Base-by-base conservation (phyloP, 306 rosid genomes). In the Abrus precatorius region DNA sequence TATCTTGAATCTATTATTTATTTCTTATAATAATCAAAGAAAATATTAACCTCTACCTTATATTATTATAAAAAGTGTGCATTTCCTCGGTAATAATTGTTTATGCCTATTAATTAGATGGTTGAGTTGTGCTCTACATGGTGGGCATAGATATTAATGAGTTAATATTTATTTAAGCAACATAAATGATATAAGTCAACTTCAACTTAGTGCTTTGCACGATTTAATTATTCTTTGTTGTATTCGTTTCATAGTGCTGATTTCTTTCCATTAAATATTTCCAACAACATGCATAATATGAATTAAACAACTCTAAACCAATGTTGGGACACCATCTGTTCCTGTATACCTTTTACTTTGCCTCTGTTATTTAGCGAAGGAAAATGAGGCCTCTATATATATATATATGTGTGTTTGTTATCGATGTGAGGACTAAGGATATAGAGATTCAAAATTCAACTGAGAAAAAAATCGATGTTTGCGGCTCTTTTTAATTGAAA, bases 171-270 rank as follows among this genome's bases (percentile, higher is more conserved):
- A 28, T 57, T 27, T 11, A 29, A 29, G 12, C 11, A 27, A 27
- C 11, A 11, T 56, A 56, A 20, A 7, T 0, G 1, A 14, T 52
- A 56, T 56, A 5, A 56, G 34, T 1, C 34, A 56, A 27, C 62
- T 7, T 56, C 7, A 12, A 62, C 13, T 34, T 62, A 62, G 47
- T 34, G 69, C 30, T 62, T 62, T 36, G 47, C 69, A 62, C 69
- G 69, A 62, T 62, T 32, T 34, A 62, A 5, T 34, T 62, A 62
- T 62, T 62, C 12, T 12, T 61, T 33, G 45, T 61, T 34, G 5
- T 30, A 34, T 34, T 32, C 40, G 10, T 60, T 10, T 59, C 5
- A 7, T 6, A 12, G 47, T 34, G 9, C 45, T 2, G 10, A 32
- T 34, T 36, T 6, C 4, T 62, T 36, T 11, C 28, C 20, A 11